Conservation (phyloP, 108 stramenopile genomes). For the Cylindrotheca closterium region DNA sequence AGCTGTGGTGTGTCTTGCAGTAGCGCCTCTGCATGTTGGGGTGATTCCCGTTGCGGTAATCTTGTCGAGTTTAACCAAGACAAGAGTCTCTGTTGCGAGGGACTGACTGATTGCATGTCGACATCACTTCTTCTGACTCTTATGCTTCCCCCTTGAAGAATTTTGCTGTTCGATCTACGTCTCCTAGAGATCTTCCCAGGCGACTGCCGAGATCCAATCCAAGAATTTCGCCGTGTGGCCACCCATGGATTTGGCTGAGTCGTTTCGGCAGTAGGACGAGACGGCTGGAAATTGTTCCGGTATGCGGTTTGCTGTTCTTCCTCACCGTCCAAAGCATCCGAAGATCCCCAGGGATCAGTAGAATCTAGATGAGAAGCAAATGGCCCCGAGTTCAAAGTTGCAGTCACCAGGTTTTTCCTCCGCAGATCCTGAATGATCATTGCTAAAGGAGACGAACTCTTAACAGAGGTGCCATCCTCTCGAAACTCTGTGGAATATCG, state of each 20-base stretch:
- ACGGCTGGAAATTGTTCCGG: neutral
- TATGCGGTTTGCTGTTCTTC: neutral
- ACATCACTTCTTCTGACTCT: no score
- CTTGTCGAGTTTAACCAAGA: constrained; percentile 17
- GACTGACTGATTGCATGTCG: constrained; percentile 7
- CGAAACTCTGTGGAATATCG: constrained; percentile 31
- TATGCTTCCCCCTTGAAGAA: constrained; percentile 1
- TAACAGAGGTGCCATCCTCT: constrained; percentile 19
- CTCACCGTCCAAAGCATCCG: constrained; percentile 8
- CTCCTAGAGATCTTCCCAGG: neutral
- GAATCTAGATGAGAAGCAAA: constrained; percentile 17
- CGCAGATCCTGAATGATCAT: constrained; percentile 39
- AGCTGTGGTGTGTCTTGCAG: constrained; percentile 75
- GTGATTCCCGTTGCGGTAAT: constrained; percentile 14
- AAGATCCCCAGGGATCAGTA: constrained; percentile 38
- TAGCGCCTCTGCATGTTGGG: constrained; percentile 68
- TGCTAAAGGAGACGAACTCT: constrained; percentile 27
- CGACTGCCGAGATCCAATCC: neutral
- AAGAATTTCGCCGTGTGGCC: neutral
- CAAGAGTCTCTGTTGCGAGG: constrained; percentile 15
- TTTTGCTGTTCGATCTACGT: neutral
- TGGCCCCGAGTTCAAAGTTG: constrained; percentile 38
- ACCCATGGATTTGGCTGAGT: neutral
- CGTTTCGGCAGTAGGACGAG: neutral
- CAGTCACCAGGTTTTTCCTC: constrained; percentile 49